Conservation (phyloP, 148 eudicot genomes). For the Silene conica region DNA sequence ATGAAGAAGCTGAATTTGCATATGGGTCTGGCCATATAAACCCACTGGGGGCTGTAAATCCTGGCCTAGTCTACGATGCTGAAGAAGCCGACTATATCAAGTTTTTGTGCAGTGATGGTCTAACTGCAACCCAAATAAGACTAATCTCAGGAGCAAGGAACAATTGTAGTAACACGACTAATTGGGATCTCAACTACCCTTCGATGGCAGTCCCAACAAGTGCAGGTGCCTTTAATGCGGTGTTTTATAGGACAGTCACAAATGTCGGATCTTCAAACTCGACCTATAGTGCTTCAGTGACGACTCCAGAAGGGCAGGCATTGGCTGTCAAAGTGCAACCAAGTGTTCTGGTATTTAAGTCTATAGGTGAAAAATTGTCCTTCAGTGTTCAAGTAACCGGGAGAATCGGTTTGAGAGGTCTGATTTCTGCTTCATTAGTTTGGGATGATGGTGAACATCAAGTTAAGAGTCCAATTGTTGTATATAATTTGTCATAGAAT, state of each 20-base stretch:
- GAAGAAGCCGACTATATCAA: constrained; percentile 23
- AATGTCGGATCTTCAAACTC: constrained; percentile 28
- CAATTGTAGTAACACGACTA: not conserved
- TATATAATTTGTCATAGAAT: constrained; percentile 20
- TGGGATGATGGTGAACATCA: constrained; percentile 42
- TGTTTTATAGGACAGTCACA: constrained; percentile 26
- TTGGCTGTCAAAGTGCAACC: constrained; percentile 25
- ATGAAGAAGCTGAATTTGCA: constrained; percentile 30
- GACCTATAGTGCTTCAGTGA: constrained; percentile 13
- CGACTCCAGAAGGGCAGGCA: not conserved
- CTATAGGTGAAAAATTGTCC: constrained; percentile 20
- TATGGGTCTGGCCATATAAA: constrained; percentile 36
- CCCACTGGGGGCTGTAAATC: constrained; percentile 26
- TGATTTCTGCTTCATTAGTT: constrained; percentile 32
- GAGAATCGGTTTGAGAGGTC: constrained; percentile 7
- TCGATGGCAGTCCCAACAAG: constrained; percentile 24
- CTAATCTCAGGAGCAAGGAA: constrained; percentile 17
- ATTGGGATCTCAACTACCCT: constrained; percentile 36
- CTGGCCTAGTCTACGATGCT: constrained; percentile 33
- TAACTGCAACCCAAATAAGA: not conserved
- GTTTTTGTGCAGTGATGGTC: constrained; percentile 34
- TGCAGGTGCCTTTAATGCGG: constrained; percentile 4
- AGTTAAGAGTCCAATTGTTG: constrained; percentile 42
- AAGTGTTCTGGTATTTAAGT: constrained; percentile 15
- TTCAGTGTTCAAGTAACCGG: constrained; percentile 24